A percentile compares a stretch with the other conserved stretches of the same genome.
These are phyloP conservation scores for Grosmannia clavigera DNA, from an alignment of 2,329 filamentous ascomycete genomes.

Conservation along the genomic window DNA sequence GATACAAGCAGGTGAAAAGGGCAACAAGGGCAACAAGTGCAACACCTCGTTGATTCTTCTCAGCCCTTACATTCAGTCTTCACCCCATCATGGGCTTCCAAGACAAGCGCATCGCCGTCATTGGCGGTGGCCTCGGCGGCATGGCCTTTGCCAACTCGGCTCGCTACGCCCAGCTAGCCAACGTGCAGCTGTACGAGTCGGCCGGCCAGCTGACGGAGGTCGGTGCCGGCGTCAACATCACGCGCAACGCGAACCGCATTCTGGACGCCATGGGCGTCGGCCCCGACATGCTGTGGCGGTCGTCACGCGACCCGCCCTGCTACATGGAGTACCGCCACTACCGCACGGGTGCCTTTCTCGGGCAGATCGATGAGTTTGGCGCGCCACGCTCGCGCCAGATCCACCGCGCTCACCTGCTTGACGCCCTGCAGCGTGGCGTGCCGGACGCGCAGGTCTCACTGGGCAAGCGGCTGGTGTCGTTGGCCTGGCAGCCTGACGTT, in stretches of 20 bases:
- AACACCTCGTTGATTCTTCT: no score
- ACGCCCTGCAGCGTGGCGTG: slow-evolving; percentile 5
- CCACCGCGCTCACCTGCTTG: slow-evolving; percentile 10
- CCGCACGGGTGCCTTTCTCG: slow-evolving; percentile 16
- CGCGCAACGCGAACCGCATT: slow-evolving; percentile 22
- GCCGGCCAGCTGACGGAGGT: slow-evolving; percentile 21
- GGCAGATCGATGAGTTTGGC: slow-evolving; percentile 11
- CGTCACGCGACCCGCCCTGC: slow-evolving; percentile 6
- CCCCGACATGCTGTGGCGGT: slow-evolving; percentile 12
- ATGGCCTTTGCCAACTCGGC: slow-evolving; percentile 24
- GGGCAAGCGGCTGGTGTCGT: slow-evolving; percentile 3
- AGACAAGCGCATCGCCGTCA: slow-evolving; percentile 19
- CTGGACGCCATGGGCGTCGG: slow-evolving; percentile 22
- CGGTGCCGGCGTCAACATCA: slow-evolving; percentile 22
- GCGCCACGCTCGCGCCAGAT: slow-evolving; percentile 10
- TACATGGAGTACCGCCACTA: slow-evolving; percentile 20
- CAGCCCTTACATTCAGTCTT: no score
- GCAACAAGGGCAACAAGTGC: no score
- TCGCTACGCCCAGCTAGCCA: slow-evolving; percentile 17
- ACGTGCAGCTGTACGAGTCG: slow-evolving; percentile 23
- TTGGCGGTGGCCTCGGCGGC: slow-evolving; percentile 27
- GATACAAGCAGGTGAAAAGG: no score
- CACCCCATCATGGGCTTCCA: slow-evolving; percentile 5
- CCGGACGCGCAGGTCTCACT: slow-evolving; percentile 3
- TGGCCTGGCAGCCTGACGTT: slow-evolving; percentile 1